Evolutionary conservation across 129 eudicot species (phyloP).

Genomic region (Helichrysum umbraculigerum): DNA sequence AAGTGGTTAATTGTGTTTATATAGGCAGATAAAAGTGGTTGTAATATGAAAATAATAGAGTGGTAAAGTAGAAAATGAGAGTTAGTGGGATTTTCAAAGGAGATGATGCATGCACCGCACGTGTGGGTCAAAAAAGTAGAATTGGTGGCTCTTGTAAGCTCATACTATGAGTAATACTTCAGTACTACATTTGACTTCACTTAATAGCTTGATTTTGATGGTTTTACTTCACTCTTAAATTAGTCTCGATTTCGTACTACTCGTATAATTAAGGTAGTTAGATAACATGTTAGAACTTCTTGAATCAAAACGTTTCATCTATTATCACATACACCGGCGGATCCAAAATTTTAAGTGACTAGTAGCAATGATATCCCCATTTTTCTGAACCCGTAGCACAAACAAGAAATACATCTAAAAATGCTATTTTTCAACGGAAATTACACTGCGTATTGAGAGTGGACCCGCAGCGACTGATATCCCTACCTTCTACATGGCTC

Average conservation of each 20-base stretch:
- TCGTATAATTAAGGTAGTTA: not conserved
- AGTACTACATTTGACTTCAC: slow-evolving; percentile 8
- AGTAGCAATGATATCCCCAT: too few relatives aligned
- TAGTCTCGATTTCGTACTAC: not conserved
- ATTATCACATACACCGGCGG: too few relatives aligned
- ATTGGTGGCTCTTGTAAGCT: slow-evolving; percentile 29
- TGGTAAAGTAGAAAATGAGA: not conserved
- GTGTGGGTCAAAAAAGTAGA: slow-evolving; percentile 48
- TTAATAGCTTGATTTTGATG: not conserved
- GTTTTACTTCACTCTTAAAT: not conserved
- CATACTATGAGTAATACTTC: too few relatives aligned
- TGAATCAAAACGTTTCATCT: too few relatives aligned
- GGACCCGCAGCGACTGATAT: too few relatives aligned
- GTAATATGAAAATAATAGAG: slow-evolving; percentile 8
- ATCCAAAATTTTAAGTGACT: too few relatives aligned
- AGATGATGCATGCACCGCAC: slow-evolving; percentile 2
- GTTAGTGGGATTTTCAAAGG: slow-evolving; percentile 38
- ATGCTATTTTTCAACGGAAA: too few relatives aligned
- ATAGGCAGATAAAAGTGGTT: slow-evolving; percentile 20
- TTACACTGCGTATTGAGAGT: too few relatives aligned
- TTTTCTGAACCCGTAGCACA: too few relatives aligned
- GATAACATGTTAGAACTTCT: too few relatives aligned
- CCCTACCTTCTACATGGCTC: too few relatives aligned
- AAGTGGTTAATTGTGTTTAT: slow-evolving; percentile 19
- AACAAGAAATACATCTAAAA: too few relatives aligned